Conservation (phyloP, 129 eudicot species). For the Smallanthus sonchifolius region DNA sequence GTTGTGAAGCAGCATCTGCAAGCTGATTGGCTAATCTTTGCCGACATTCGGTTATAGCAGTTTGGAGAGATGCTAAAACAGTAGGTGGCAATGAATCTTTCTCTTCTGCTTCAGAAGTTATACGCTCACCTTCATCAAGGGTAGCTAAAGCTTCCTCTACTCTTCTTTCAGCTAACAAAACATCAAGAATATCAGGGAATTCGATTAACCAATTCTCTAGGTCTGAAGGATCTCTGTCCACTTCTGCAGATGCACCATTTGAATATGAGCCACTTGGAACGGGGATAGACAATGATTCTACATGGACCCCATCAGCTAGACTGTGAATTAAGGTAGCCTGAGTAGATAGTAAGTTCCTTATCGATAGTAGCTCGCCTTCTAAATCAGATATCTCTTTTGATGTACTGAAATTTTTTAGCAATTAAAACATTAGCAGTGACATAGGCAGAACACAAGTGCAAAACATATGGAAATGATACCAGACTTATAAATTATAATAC, state of each 20-base stretch:
- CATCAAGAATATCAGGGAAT: constrained; percentile 93
- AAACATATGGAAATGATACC: background rate
- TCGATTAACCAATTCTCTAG: constrained; percentile 84
- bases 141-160: constrained; percentile 84
- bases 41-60: constrained; percentile 64
- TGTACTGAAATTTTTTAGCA: constrained; percentile 50
- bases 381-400: constrained; percentile 99
- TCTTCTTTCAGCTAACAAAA: constrained; percentile 93
- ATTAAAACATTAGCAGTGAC: constrained; percentile 10
- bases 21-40: constrained; percentile 97
- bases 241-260: constrained; percentile 40
- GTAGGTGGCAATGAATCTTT: constrained; percentile 45
- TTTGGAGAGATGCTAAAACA: constrained; percentile 50
- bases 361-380: constrained; percentile 97
- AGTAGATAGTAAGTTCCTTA: constrained; percentile 93
- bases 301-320: constrained; percentile 86
- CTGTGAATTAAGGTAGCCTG: constrained; percentile 88
- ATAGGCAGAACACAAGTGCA: constrained; percentile 1
- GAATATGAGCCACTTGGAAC: constrained; percentile 48
- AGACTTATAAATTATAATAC: background rate
- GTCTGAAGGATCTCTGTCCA: constrained; percentile 73
- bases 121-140: constrained; percentile 83
- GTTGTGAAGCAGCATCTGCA: constrained; percentile 97
- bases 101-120: constrained; percentile 76
- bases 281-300: constrained; percentile 54